Evolutionary conservation across 345 rosid genomes (phyloP).

Genomic region (Angophora floribunda): DNA sequence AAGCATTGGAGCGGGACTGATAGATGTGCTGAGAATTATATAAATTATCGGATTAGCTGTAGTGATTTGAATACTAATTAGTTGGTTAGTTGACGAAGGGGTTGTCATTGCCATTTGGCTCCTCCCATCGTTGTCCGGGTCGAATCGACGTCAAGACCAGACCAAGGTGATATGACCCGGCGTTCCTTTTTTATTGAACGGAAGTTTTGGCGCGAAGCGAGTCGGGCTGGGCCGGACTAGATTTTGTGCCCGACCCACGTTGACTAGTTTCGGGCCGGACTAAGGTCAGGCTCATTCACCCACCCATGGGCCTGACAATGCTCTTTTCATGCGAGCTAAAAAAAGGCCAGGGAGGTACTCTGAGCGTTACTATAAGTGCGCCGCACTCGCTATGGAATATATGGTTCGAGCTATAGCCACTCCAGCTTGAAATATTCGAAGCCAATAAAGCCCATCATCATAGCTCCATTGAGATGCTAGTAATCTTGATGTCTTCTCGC

Average conservation of each 20-base stretch:
- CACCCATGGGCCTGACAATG: neutral
- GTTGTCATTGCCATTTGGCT: neutral
- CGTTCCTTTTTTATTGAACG: neutral
- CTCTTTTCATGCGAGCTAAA: neutral
- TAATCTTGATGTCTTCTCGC: accelerated
- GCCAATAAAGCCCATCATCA: accelerated
- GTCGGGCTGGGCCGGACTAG: neutral
- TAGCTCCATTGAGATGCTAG: neutral
- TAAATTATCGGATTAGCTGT: neutral
- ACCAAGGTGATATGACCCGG: neutral
- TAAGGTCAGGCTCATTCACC: neutral
- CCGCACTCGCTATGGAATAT: neutral
- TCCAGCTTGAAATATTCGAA: neutral
- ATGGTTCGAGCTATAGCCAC: too few relatives aligned
- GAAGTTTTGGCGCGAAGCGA: neutral
- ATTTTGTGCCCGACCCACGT: neutral
- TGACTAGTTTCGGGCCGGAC: neutral
- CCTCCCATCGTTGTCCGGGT: neutral
- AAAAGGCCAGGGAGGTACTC: neutral
- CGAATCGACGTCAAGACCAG: neutral
- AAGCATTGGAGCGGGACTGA: neutral
- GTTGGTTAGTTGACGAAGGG: neutral
- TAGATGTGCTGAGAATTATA: neutral
- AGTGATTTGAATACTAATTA: neutral
- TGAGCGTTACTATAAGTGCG: neutral